Percentiles rank a stretch among this genome's conserved stretches.
Conservation (phyloP, 2,329 filamentous ascomycete genomes). For the Aspergillus costaricaensis region DNA sequence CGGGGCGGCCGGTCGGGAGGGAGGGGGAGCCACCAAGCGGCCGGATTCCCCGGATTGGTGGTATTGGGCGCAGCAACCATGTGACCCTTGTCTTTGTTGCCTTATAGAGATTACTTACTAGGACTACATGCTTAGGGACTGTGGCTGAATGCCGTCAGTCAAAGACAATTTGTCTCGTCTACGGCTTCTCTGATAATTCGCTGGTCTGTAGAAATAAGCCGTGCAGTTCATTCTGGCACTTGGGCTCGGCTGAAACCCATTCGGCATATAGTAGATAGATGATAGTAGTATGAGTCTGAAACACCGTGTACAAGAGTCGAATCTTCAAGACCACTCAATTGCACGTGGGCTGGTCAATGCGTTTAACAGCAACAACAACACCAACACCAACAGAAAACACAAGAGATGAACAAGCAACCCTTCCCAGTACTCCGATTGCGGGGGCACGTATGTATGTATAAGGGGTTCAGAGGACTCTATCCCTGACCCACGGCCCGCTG, state of each 20-base stretch:
- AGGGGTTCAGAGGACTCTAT: not conserved
- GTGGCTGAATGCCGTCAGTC: no score
- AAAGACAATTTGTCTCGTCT: no score
- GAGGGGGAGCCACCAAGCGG: not conserved
- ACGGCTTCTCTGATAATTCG: no score
- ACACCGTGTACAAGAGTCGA: not conserved
- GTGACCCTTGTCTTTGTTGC: no score
- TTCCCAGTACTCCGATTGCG: not conserved
- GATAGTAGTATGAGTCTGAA: no score
- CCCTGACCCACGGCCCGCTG: not conserved
- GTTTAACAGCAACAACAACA: not conserved
- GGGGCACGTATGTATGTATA: not conserved
- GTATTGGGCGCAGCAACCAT: no score
- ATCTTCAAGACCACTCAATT: not conserved
- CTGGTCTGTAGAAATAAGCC: no score
- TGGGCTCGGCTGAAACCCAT: not conserved
- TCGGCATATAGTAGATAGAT: not conserved
- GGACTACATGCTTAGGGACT: no score
- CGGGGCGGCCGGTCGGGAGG: not conserved
- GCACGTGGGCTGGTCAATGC: not conserved
- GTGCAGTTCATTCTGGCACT: not conserved
- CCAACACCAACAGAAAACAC: conserved; percentile 2
- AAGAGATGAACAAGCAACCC: conserved; percentile 8
- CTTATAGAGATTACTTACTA: no score
- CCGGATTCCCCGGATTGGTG: not conserved